Base-by-base conservation (phyloP, 345 rosid species). In the Syzygium aqueum region DNA sequence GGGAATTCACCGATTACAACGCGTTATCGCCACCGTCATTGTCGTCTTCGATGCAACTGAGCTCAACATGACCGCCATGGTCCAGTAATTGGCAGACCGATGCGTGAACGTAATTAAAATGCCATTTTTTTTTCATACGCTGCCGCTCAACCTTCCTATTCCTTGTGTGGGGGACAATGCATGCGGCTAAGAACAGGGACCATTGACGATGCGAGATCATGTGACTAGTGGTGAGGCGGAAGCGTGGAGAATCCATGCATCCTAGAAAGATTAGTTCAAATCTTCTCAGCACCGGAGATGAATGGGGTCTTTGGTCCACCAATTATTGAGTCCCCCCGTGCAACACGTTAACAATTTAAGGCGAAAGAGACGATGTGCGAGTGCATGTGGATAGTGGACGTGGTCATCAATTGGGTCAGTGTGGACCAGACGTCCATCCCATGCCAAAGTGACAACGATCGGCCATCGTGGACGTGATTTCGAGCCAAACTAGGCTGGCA, bases 61-160 rank as follows among this genome's bases (percentile, higher is more conserved):
- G 49, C 7, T 4, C 2, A 37, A 37, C 25, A 33, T 4, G 46
- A 73, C 25, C 25, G 19, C 7, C 80, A 73, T 73, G 80, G 80
- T 37, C 80, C 49, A 33, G 0, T 7, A 37, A 9, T 9, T 3
- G 2, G 14, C 23, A 73, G 25, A 73, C 25, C 2, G 0, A 33
- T 19, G 2, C 25, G 0, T 73, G 49, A 73, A 73, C 2, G 7
- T 37, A 73, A 33, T 73, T 49, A 19, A 19, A 73, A 73, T 4
- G 19, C 0, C 3, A 19, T 33, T 5, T 16, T 16, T 6, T 63
- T 4, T 14, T 13, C 21, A 5, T 33, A 73, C 25, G 0, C 0
- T 73, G 46, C 25, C 0, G 49, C 49, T 33, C 37, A 73, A 33
- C 37, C 14, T 33, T 73, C 25, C 80, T 1, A 73, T 19, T 73